Conservation (phyloP, 192 early-diverging fungal species). For the Coemansia sp. region DNA sequence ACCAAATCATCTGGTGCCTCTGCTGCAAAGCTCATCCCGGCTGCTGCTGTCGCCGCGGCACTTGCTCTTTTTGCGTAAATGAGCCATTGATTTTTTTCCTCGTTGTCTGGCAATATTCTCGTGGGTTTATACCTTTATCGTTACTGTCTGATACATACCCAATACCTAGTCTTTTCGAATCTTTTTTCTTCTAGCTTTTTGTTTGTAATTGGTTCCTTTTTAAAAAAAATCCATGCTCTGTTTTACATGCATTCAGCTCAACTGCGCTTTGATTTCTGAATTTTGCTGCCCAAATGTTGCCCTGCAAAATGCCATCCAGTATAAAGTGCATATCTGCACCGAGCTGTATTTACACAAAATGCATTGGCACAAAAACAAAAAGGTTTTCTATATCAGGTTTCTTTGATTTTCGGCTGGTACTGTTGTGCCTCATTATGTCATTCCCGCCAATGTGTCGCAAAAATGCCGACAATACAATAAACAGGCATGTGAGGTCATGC, state of each 20-base stretch:
- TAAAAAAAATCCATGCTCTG: no score
- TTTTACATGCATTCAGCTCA: no score
- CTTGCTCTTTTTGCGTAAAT: slow-evolving; percentile 13
- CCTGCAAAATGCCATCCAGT: no score
- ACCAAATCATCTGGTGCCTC: slow-evolving; percentile 18
- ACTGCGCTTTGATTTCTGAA: no score
- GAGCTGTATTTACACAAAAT: no score
- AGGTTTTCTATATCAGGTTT: no score
- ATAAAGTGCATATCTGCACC: no score
- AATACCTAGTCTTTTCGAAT: neutral
- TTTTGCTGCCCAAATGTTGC: no score
- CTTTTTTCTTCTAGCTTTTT: neutral
- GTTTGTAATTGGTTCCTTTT: no score
- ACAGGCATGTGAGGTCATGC: neutral
- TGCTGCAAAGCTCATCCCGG: slow-evolving; percentile 31
- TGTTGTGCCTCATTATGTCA: no score
- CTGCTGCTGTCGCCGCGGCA: slow-evolving; percentile 33
- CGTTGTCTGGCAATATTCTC: neutral
- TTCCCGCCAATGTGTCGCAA: neutral
- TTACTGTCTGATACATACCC: neutral
- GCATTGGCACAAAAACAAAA: no score
- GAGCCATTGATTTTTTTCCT: neutral
- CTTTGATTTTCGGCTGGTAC: no score
- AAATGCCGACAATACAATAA: neutral
- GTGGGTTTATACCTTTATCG: neutral